Conservation (phyloP, 2,329 filamentous ascomycete species). For the Colletotrichum sp. region DNA sequence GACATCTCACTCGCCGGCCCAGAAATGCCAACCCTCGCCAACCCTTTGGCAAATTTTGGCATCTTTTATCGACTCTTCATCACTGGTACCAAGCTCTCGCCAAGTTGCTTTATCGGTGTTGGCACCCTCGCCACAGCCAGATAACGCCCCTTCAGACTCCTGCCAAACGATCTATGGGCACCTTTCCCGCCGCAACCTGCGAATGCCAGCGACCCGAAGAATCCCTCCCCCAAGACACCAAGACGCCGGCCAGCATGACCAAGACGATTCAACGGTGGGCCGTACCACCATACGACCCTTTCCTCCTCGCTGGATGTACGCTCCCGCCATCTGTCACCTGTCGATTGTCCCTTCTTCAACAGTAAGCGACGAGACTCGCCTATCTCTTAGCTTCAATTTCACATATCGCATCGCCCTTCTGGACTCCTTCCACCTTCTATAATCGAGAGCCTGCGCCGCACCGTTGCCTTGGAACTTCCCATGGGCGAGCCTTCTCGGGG, state of each 20-base stretch:
- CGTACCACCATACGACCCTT: not conserved
- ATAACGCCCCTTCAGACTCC: not conserved
- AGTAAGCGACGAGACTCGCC: not conserved
- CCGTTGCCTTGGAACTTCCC: not conserved
- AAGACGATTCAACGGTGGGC: not conserved
- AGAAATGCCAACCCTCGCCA: slow-evolving; percentile 20
- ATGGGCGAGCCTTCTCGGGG: slow-evolving; percentile 7
- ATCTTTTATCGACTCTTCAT: slow-evolving; percentile 8
- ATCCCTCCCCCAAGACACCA: not conserved
- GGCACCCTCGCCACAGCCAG: slow-evolving; percentile 9
- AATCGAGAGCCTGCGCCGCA: not conserved
- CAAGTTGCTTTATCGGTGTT: slow-evolving; percentile 21
- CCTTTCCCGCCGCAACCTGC: not conserved
- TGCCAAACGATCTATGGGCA: not conserved
- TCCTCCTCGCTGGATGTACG: not conserved
- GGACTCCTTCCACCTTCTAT: not conserved
- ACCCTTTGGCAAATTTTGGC: slow-evolving; percentile 7
- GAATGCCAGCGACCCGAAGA: not conserved
- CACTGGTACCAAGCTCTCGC: slow-evolving; percentile 19
- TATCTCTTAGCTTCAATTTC: slow-evolving; percentile 11
- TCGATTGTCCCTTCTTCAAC: not conserved
- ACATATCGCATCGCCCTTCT: not conserved
- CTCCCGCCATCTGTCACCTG: not conserved
- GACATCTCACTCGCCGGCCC: slow-evolving; percentile 8
- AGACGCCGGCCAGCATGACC: not conserved